phyloP scores from a whole-genome alignment of 2,329 filamentous ascomycete species.

The Phoma sp. region DNA sequence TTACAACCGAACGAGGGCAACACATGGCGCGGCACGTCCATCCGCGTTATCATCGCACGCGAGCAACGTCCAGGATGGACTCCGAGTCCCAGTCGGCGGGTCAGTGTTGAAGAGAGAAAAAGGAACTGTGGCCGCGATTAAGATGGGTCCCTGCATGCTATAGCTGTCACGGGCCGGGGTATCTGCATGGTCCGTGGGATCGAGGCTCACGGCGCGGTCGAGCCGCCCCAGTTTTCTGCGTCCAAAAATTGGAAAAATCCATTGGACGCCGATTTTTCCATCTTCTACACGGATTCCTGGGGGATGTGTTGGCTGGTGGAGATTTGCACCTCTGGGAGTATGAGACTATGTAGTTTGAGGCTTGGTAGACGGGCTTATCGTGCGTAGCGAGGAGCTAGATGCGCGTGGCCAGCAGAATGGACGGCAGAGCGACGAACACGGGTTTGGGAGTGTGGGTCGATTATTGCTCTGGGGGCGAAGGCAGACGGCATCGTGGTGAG shows the following conservation, averaged over 20 bases:
- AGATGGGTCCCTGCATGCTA: conserved; percentile 8
- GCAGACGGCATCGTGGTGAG: background rate
- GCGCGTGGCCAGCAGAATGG: conserved; percentile 10
- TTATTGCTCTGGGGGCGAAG: background rate
- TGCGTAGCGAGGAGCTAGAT: conserved; percentile 15
- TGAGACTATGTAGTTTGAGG: background rate
- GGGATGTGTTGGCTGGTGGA: conserved; percentile 17
- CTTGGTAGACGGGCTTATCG: conserved; percentile 1
- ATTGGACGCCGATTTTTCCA: background rate
- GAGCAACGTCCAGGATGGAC: background rate
- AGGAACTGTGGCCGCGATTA: conserved; percentile 5
- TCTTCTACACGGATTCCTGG: background rate
- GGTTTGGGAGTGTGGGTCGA: background rate
- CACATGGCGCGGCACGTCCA: conserved; percentile 6
- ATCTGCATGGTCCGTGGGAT: conserved; percentile 12
- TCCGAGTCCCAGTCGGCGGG: background rate
- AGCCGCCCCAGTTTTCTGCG: conserved; percentile 4
- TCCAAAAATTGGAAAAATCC: background rate
- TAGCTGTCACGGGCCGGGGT: conserved; percentile 15
- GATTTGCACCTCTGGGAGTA: background rate
- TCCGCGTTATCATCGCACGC: conserved; percentile 3
- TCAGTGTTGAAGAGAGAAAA: background rate
- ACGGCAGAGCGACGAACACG: conserved; percentile 8
- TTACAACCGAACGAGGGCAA: background rate
- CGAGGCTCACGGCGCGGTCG: conserved; percentile 13